Evolutionary conservation across 2,329 filamentous ascomycete species (phyloP), one percentile per base, ranked within the genome.

Genomic region (Apiospora malaysiana): DNA sequence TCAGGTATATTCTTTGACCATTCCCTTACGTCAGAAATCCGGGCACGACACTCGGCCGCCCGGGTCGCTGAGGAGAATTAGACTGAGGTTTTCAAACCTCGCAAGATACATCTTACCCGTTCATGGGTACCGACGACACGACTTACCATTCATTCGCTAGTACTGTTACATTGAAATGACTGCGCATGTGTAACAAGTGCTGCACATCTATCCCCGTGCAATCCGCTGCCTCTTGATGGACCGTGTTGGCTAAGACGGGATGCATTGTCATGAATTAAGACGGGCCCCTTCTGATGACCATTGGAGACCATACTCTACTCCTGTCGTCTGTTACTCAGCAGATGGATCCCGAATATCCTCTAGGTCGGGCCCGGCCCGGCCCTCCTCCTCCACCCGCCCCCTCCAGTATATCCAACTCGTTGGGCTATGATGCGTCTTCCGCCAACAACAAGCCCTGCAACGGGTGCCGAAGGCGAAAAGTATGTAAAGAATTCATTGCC

Each of bases 361-460:
- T 10, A 63, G 56, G 56, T n/a, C 56, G 21, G 32, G 18, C 56
- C 32, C 56, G 56, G 56, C 56, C 56, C 21, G 56, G 56, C 56
- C 56, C 56, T 63, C 56, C 49, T 27, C 49, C 49, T 27, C 49
- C 49, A 40, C 56, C 56, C 8, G 16, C 27, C 32, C 56, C 32
- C 18, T 63, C 56, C n/a, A 63, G 56, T 40, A 37, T 40, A 63
- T n/a, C 3, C 32, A 32, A 32, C 32, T 40, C 56, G 4, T 32
- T 63, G 32, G 56, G 27, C 7, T 63, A 63, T 32, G 56, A 63
- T 63, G 18, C 27, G 56, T 23, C 56, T 5, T 68, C 43, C 25
- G 66, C 66, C 66, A 68, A 68, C 67, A 68, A 23, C 8, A 68
- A 68, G 25, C 67, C 67, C 37, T 68, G 67, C 32, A 56, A 68